Base-by-base conservation (phyloP, 805 yeast species). In the Hanseniaspora valbyensis region DNA sequence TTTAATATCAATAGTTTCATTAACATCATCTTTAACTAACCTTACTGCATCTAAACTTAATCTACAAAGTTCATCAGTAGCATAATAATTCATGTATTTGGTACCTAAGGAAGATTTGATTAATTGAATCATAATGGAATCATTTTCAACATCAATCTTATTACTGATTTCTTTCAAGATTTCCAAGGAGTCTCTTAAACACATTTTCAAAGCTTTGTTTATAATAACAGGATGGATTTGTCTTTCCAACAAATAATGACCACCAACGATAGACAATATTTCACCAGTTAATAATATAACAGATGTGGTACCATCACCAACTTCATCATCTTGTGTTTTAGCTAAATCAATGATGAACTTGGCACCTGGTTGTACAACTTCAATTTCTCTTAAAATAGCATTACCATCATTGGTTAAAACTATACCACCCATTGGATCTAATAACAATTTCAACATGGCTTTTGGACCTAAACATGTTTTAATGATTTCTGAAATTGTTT, bases 381-480 rank as follows among this genome's bases (percentile, higher is more conserved):
- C 97, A 58, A 92, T 92, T 65, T 92, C 99, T 63, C 99, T 78
- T 58, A 92, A 72, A 58, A 92, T 92, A 16, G 99, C 98, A 68
- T 92, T 98, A 13, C 99, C 99, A 66, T 92, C 99, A 68, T 92
- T 92, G 52, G 99, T 92, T 56, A 92, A 73, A 14, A 90, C 96
- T 57, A 92, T 84, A 29, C 98, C 98, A 29, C 92, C 90, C 74
- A 70, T 69, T 52, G 99, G 99, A 64, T 92, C 99, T 56, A 92
- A 73, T 50, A 92, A 73, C 97, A 92, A 90, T 71, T 92, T 92
- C 55, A 92, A 77, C 98, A 92, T 92, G 32, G 98, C 98, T 66
- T 90, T 90, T 49, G 99, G 99, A 18, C 99, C 99, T 54, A 92
- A 73, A 75, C 99, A 92, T 24, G 98, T 92, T 66, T 98, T 78